Evolutionary conservation across 1,284 basidiomycete species (phyloP).

Genomic region (Sphaerobolus stellatus): DNA sequence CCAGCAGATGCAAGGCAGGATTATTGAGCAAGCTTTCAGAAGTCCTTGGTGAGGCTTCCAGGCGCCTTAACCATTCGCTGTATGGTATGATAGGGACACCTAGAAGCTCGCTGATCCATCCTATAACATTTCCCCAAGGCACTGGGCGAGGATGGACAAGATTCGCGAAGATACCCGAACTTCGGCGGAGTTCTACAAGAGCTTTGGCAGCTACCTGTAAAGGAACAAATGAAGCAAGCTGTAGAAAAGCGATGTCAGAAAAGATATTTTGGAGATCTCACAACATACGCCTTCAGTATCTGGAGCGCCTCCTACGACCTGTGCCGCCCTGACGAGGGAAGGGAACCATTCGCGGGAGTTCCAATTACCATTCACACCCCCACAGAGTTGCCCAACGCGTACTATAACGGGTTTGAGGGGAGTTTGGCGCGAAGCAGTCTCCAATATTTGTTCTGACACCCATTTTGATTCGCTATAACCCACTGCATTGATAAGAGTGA

Average conservation of each 20-base stretch:
- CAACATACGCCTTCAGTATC: conserved; percentile 22
- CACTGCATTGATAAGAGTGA: conserved; percentile 20
- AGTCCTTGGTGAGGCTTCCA: conserved; percentile 14
- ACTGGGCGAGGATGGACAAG: conserved; percentile 28
- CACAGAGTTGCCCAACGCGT: conserved; percentile 31
- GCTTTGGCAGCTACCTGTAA: conserved; percentile 23
- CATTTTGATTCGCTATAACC: conserved; percentile 39
- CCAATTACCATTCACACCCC: conserved; percentile 27
- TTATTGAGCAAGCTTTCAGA: background rate
- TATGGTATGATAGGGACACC: conserved; percentile 26
- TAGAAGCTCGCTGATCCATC: conserved; percentile 21
- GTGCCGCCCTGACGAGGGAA: conserved; percentile 24
- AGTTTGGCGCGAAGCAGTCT: conserved; percentile 22
- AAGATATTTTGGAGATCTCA: background rate
- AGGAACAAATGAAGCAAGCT: conserved; percentile 27
- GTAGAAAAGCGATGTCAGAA: background rate
- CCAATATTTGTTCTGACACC: conserved; percentile 31
- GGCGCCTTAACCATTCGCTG: conserved; percentile 28
- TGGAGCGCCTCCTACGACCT: conserved; percentile 25
- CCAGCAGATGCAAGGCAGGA: background rate
- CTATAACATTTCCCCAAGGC: conserved; percentile 20
- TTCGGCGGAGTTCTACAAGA: conserved; percentile 12
- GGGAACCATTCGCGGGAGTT: conserved; percentile 31
- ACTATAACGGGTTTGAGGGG: conserved; percentile 24
- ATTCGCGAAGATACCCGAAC: conserved; percentile 15